Percentiles rank a stretch among this genome's conserved stretches.
phyloP scores from a whole-genome alignment of 495 filamentous ascomycete species.

The Saxophila tyrrhenica region DNA sequence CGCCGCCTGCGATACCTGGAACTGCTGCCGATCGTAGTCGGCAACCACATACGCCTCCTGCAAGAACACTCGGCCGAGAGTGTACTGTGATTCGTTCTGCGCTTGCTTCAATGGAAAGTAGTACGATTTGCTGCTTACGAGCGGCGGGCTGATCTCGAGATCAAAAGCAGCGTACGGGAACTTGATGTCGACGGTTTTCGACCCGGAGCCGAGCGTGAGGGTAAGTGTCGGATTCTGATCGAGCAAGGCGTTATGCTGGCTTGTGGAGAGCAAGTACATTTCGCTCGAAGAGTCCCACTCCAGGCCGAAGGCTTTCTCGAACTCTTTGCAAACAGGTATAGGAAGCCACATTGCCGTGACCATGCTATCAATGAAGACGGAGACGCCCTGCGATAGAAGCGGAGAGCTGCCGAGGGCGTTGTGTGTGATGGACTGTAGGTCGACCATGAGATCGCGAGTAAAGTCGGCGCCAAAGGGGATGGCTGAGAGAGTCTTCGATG shows the following conservation, averaged over 20 bases:
- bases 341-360: slow-evolving; percentile 17
- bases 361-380: slow-evolving; percentile 15
- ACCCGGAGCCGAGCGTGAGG: slow-evolving; percentile 13
- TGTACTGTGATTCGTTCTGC: slow-evolving; percentile 18
- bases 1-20: slow-evolving; percentile 20
- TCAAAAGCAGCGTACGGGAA: slow-evolving; percentile 28
- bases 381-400: slow-evolving; percentile 7
- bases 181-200: slow-evolving; percentile 14
- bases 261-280: slow-evolving; percentile 11
- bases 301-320: slow-evolving; percentile 17
- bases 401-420: slow-evolving; percentile 3
- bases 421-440: slow-evolving; percentile 7
- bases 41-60: slow-evolving; percentile 30
- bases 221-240: slow-evolving; percentile 16
- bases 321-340: slow-evolving; percentile 8
- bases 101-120: slow-evolving; percentile 28
- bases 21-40: slow-evolving; percentile 26
- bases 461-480: slow-evolving; percentile 9
- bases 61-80: slow-evolving; percentile 28
- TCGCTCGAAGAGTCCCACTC: slow-evolving; percentile 10
- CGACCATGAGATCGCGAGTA: slow-evolving; percentile 8
- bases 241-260: slow-evolving; percentile 6
- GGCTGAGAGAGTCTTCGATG: not conserved
- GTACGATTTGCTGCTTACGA: slow-evolving; percentile 14
- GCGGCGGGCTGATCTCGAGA: slow-evolving; percentile 10